Evolutionary conservation across 495 filamentous ascomycete species (phyloP), one percentile per base, ranked within the genome.

Genomic region (Hypoxylon lienhwacheense): DNA sequence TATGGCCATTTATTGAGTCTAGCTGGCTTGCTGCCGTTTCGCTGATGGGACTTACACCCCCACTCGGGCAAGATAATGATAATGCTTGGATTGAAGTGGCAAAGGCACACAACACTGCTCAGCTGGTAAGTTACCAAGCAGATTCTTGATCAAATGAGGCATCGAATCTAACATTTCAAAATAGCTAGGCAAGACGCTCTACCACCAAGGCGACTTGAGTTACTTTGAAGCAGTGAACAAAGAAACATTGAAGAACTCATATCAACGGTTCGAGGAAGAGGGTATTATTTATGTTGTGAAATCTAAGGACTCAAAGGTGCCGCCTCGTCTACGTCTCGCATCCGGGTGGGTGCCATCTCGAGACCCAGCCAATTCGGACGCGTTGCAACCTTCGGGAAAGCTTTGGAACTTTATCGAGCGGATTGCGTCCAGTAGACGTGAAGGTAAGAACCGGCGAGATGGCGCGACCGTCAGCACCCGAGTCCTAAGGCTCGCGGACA

Each of bases 191-290:
- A 98, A 98, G 77, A 97, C 93, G 0, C 75, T 98, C 5, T 98
- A 96, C 65, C 91, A 97, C 67, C 93, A 98, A 77, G 93, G 93
- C 24, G 91, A 97, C 63, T 81, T 98, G 19, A 89, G 85, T 16
- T 97, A 98, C 68, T 96, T 96, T 59, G 93, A 98, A 71, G 90
- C 93, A 5, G 93, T 98, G 56, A 98, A 97, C 75, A 96, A 96
- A 49, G 91, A 97, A 66, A 91, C 90, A 1, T 82, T 98, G 42
- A 95, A 91, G 56, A 98, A 97, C 66, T 85, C 89, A 2, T 96
- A 89, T 70, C 77, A 84, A 52, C 85, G 88, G 16, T 96, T 95
- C 69, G 83, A 89, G 52, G 90, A 96, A 64, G 91, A 96, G 59
- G 90, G 90, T 11, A 95, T 97, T 47, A 79, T 97, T 56, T 70